phyloP scores from a whole-genome alignment of 495 filamentous ascomycete genomes.

The Clavariopsis aquatica region DNA sequence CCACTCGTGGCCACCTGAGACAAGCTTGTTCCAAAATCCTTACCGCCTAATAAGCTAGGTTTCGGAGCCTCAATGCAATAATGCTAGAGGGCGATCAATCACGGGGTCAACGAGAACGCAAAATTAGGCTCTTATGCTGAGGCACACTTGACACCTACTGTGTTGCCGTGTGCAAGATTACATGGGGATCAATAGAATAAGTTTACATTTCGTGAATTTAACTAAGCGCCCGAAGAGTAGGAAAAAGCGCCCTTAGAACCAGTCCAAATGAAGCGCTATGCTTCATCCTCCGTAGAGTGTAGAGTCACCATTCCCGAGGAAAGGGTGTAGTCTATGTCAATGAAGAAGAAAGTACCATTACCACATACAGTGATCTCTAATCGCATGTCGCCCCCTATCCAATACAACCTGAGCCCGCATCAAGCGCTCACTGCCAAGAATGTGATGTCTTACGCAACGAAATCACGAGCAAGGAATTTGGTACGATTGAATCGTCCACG shows the following conservation, averaged over 20 bases:
- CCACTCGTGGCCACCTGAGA: constrained; percentile 11
- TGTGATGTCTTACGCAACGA: constrained; percentile 23
- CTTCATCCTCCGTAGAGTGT: constrained; percentile 33
- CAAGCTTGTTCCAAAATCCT: constrained; percentile 2
- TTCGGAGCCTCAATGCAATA: constrained; percentile 8
- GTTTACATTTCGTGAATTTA: constrained; percentile 35
- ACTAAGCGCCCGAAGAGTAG: constrained; percentile 24
- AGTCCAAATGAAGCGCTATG: constrained; percentile 36
- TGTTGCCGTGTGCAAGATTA: no score
- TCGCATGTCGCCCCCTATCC: constrained; percentile 2
- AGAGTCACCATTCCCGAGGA: constrained; percentile 26
- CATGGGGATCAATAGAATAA: constrained; percentile 33
- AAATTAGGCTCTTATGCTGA: neutral
- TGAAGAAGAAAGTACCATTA: constrained; percentile 39
- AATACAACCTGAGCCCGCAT: neutral
- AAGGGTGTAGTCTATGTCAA: constrained; percentile 34
- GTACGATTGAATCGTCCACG: constrained; percentile 21
- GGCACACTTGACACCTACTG: constrained; percentile 5
- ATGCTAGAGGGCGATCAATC: constrained; percentile 1
- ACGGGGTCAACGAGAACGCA: neutral
- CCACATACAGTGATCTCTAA: constrained; percentile 20
- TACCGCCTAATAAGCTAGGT: neutral
- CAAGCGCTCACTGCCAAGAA: neutral
- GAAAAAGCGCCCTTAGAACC: constrained; percentile 33
- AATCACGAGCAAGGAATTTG: constrained; percentile 33